These are phyloP conservation scores for Phascolomyces articulosus DNA, from an alignment of 371 early-diverging fungal species.

Conservation along the genomic window DNA sequence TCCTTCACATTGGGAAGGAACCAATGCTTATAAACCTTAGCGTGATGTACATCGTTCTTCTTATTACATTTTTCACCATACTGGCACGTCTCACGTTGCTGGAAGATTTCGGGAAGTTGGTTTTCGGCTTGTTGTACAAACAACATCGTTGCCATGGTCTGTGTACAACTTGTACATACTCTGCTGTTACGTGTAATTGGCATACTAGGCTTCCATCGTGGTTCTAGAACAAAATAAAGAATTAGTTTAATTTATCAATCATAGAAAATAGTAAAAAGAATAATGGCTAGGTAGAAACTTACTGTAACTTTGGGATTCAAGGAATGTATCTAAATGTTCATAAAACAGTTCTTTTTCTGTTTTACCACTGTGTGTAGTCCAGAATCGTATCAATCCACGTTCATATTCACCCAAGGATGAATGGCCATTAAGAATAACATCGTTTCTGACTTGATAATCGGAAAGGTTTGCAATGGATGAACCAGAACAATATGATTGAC, in stretches of 20 bases:
- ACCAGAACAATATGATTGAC: constrained; percentile 11
- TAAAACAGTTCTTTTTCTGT: constrained; percentile 27
- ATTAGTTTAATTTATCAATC: too few relatives aligned
- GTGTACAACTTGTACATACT: constrained; percentile 40
- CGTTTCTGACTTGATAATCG: constrained; percentile 1
- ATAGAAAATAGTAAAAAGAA: too few relatives aligned
- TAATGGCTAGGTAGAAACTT: too few relatives aligned
- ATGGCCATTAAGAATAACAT: constrained; percentile 22
- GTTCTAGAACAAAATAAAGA: constrained; percentile 14
- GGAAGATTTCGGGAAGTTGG: constrained; percentile 12
- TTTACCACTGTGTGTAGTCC: constrained; percentile 19
- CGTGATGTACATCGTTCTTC: constrained; percentile 36
- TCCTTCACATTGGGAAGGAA: constrained; percentile 13
- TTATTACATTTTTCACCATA: constrained; percentile 49
- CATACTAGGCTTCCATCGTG: constrained; percentile 37
- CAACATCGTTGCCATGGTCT: constrained; percentile 30
- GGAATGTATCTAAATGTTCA: constrained; percentile 22
- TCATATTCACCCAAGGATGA: constrained; percentile 31
- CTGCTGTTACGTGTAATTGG: constrained; percentile 27
- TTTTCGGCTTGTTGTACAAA: constrained; percentile 21
- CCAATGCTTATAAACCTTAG: constrained; percentile 50
- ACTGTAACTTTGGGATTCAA: constrained; percentile 26
- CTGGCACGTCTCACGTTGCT: constrained; percentile 33
- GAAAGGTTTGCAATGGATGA: neutral
- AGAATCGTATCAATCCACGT: constrained; percentile 23